Evolutionary conservation across 352 stramenopile species (phyloP), one percentile per base, ranked within the genome.

Genomic region (Phytophthora capsici): DNA sequence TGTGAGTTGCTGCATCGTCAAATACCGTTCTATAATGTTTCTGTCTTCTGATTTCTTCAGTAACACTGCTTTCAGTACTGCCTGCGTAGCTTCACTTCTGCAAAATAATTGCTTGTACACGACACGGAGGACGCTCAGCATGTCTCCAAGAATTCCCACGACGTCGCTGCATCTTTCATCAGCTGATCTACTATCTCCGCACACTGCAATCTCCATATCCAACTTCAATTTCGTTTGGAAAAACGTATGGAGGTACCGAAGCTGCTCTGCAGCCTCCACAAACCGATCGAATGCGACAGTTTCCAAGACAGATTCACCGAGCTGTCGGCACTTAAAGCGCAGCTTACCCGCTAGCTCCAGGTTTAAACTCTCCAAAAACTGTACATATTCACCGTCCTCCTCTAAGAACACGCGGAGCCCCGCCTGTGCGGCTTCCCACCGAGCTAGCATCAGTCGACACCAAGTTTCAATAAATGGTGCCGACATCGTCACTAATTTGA

Each of bases 211-310:
- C 20, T 71, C 48, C 6, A n/a, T 14, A 20, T 69, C 8, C 2
- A 32, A n/a, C 32, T 68, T 64, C 28, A 77, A 34, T 49, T 75
- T 80, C 2, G n/a, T 28, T 20, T 73, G 68, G 57, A 77, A 80
- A 10, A 75, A 34, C 14, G 16, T 8, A n/a, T 80, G 72, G 13
- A 75, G 41, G 30, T 61, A 40, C 10, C 13, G 56, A 22, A 80
- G 55, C 28, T 71, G 68, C 8, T 43, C 22, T 26, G 48, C 53
- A 41, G 56, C 32, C 37, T 74, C 55, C 13, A 75, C 40, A 32
- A 80, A 73, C 28, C 52, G 52, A 44, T 71, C 52, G 43, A 77
- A 66, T 23, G 12, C 44, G 34, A 64, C 19, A n/a, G 38, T 68
- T 2, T 57, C 26, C 20, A 65, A 13, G 44, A 69, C 57, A 32